Conservation (phyloP, 768 basidiomycete species). For the Hygrocybe coccinea region DNA sequence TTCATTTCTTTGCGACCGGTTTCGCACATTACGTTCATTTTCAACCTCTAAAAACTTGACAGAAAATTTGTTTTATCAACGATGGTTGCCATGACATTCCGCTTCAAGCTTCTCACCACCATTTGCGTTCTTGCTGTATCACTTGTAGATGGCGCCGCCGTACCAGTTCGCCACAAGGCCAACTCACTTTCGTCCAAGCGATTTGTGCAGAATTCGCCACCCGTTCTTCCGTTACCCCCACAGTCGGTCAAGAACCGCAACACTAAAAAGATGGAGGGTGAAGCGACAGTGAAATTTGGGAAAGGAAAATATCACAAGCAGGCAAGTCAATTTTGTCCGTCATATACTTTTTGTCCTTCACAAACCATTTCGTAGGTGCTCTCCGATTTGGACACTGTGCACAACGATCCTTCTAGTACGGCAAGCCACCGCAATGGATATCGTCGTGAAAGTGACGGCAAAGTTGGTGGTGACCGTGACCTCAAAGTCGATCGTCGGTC, state of each 20-base stretch:
- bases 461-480: neutral
- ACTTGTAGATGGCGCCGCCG: slow-evolving; percentile 39
- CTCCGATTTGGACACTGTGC: too few species aligned
- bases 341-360: slow-evolving; percentile 1
- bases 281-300: slow-evolving; percentile 2
- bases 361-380: neutral
- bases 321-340: neutral
- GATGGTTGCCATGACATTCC: slow-evolving; percentile 50
- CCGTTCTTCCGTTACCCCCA: neutral
- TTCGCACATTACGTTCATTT: slow-evolving; percentile 17
- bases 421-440: neutral
- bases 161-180: neutral
- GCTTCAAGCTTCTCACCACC: slow-evolving; percentile 43
- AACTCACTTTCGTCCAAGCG: neutral
- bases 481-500: neutral
- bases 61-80: slow-evolving; percentile 17
- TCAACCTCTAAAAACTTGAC: slow-evolving; percentile 11
- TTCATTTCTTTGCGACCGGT: slow-evolving; percentile 25
- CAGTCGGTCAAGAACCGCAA: neutral
- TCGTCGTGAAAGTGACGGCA: neutral
- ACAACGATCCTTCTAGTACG: too few species aligned
- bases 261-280: slow-evolving; percentile 8
- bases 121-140: slow-evolving; percentile 44
- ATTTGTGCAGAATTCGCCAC: neutral
- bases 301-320: neutral